Evolutionary conservation across 305 asterid species (phyloP).

Genomic region (Solanum aculeatissimum): DNA sequence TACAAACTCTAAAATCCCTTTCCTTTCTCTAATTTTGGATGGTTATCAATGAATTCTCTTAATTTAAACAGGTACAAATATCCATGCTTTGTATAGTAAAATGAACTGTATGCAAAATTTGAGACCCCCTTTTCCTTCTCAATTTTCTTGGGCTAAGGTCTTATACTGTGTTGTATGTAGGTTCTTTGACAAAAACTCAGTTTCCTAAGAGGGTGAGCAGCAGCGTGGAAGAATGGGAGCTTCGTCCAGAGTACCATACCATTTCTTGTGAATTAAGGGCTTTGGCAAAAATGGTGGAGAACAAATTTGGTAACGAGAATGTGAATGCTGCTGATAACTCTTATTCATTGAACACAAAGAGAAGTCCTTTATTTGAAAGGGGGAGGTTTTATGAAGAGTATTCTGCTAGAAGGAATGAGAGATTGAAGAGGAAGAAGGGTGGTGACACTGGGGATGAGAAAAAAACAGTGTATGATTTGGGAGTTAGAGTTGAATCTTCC

Average conservation of each 20-base stretch:
- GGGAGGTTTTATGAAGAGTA: constrained; percentile 79
- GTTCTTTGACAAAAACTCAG: constrained; percentile 42
- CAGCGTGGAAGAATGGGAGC: constrained; percentile 20
- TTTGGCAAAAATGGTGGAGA: constrained; percentile 55
- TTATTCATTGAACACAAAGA: neutral
- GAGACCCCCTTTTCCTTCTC: neutral
- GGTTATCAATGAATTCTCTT: neutral
- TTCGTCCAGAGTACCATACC: constrained; percentile 55
- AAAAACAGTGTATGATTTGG: constrained; percentile 50
- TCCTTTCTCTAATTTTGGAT: neutral
- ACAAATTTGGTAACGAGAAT: constrained; percentile 23
- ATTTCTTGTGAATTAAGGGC: constrained; percentile 64
- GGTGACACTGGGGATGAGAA: constrained; percentile 37
- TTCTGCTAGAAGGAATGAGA: constrained; percentile 70
- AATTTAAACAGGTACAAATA: neutral
- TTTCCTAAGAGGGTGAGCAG: constrained; percentile 19
- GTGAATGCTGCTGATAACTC: neutral
- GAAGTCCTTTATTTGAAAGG: constrained; percentile 60
- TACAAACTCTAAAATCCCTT: neutral
- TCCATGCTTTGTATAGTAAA: neutral
- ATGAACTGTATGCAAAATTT: neutral
- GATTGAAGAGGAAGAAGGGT: constrained; percentile 71
- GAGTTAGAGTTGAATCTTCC: constrained; percentile 64
- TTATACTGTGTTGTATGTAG: constrained; percentile 12
- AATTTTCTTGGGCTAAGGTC: neutral